Evolutionary conservation across 129 eudicot genomes (phyloP).

Genomic region (Flaveria trinervia): DNA sequence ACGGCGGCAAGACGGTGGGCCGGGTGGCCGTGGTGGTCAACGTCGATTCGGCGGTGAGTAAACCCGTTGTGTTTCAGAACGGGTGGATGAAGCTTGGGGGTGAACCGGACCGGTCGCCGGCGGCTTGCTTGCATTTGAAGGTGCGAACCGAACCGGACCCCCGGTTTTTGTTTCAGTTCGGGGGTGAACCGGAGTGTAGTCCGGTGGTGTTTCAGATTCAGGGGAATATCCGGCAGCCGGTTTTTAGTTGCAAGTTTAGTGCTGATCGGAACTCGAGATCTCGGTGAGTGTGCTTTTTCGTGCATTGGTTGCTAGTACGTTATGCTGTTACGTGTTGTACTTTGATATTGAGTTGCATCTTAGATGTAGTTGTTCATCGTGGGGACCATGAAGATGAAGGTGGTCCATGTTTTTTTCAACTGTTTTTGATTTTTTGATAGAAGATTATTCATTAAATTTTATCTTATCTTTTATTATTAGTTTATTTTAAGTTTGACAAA

Average conservation of each 20-base stretch:
- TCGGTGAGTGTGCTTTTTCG: constrained; percentile 51
- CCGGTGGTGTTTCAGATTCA: constrained; percentile 86
- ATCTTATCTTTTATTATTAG: no score
- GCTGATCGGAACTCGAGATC: constrained; percentile 82
- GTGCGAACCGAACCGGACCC: constrained; percentile 68
- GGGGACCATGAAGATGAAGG: constrained; percentile 8
- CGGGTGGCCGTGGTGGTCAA: constrained; percentile 44
- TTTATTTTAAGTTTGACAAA: no score
- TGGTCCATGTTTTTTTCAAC: constrained; percentile 28
- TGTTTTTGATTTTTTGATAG: not conserved
- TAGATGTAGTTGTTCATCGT: constrained; percentile 27
- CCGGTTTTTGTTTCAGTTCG: constrained; percentile 70
- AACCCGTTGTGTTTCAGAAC: constrained; percentile 51
- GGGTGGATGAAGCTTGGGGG: constrained; percentile 82
- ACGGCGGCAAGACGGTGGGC: constrained; percentile 61
- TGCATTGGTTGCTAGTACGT: constrained; percentile 22
- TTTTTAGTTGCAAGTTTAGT: constrained; percentile 89
- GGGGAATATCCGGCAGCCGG: constrained; percentile 92
- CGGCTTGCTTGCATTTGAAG: constrained; percentile 59
- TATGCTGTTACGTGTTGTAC: not conserved
- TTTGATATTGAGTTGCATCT: constrained; percentile 21
- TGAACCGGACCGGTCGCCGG: constrained; percentile 42
- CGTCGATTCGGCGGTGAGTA: constrained; percentile 43
- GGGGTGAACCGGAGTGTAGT: constrained; percentile 78
- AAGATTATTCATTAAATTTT: not conserved